Conservation (phyloP, 2,329 filamentous ascomycete species). For the Fusarium annulatum region DNA sequence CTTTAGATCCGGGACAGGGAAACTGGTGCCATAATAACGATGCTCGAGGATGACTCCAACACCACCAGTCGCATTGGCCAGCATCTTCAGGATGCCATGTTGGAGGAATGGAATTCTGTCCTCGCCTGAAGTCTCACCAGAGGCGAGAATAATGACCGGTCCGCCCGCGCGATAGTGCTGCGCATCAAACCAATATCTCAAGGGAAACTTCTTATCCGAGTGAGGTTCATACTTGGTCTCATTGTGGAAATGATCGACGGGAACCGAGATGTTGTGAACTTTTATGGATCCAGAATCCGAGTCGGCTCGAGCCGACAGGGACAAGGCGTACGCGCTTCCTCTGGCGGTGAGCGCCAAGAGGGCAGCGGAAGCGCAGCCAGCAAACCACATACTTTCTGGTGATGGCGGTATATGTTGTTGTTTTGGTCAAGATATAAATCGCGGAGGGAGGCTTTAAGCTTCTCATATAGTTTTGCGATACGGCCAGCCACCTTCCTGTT, state of each 20-base stretch:
- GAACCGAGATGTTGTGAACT: constrained; percentile 54
- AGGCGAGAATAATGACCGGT: constrained; percentile 81
- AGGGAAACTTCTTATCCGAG: constrained; percentile 71
- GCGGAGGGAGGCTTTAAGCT: not conserved
- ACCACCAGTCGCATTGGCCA: constrained; percentile 77
- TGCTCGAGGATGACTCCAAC: constrained; percentile 87
- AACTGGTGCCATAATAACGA: constrained; percentile 85
- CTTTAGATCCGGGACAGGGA: constrained; percentile 72
- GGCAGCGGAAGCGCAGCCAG: constrained; percentile 7
- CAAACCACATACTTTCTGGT: constrained; percentile 16
- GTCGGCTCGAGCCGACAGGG: constrained; percentile 1
- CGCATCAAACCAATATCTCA: constrained; percentile 88
- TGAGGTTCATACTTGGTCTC: constrained; percentile 83
- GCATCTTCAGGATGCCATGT: constrained; percentile 79
- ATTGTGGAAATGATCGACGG: constrained; percentile 86
- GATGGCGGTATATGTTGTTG: not conserved
- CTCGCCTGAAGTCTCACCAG: constrained; percentile 75
- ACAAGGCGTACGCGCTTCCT: not conserved
- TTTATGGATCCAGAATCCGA: constrained; percentile 7
- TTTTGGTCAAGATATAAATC: not conserved
- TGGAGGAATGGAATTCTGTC: constrained; percentile 76
- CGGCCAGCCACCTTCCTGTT: constrained; percentile 18
- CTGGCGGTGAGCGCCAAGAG: constrained; percentile 8
- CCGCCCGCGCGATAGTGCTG: constrained; percentile 80
- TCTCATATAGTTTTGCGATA: constrained; percentile 1